A percentile compares a stretch with the other conserved stretches of the same genome.
Evolutionary conservation across 305 asterid species (phyloP).

Genomic region (Fraxinus platypoda): DNA sequence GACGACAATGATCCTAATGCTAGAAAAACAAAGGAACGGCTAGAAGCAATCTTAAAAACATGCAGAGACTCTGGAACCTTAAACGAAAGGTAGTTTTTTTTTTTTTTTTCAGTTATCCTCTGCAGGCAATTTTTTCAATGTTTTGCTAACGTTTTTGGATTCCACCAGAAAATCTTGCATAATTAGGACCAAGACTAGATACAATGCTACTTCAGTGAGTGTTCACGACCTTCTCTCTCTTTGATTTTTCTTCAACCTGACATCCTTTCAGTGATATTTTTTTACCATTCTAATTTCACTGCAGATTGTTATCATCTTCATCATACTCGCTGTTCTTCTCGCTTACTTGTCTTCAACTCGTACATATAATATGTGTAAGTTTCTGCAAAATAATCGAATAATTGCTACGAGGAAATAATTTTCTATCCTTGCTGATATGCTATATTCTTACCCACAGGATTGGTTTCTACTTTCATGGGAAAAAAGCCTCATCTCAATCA

Average conservation of each 20-base stretch:
- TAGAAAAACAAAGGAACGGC: background rate
- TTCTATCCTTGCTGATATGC: background rate
- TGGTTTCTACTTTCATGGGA: background rate
- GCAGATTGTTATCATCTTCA: background rate
- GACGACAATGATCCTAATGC: background rate
- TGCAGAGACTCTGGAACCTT: background rate
- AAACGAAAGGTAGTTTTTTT: background rate
- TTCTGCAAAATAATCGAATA: background rate
- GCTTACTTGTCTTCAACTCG: constrained; percentile 25
- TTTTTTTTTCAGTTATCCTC: background rate
- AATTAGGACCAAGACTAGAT: constrained; percentile 36
- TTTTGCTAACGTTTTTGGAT: background rate
- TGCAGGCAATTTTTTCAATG: background rate
- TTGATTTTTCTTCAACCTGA: background rate
- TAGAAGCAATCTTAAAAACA: background rate
- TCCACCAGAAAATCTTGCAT: constrained; percentile 49
- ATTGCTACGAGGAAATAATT: background rate
- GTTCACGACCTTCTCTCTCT: background rate
- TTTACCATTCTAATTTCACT: background rate
- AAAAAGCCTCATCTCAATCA: background rate
- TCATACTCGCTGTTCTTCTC: background rate
- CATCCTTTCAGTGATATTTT: background rate
- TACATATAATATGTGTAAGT: constrained; percentile 35
- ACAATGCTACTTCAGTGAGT: constrained; percentile 37
- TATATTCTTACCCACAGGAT: constrained; percentile 29